Evolutionary conservation across 148 eudicot species (phyloP), one percentile per base, ranked within the genome.

Genomic region (Chenopodium album): DNA sequence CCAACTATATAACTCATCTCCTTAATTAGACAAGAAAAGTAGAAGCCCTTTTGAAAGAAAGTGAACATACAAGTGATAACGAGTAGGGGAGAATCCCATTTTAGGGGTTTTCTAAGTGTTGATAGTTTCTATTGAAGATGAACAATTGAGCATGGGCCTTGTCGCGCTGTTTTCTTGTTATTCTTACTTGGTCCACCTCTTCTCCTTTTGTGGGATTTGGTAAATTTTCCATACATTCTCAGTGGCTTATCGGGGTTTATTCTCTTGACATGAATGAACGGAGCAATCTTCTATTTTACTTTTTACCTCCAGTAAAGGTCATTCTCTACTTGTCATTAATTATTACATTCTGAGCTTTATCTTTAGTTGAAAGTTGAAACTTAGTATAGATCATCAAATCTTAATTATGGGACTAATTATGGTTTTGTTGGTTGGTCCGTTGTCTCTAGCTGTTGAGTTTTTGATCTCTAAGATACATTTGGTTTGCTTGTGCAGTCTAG

Each of bases 401-500:
- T 0, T 5, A 41, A 41, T 41, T 6, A 41, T 41, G 44, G 44
- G 44, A 41, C 17, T 16, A n/a, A 16, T 7, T 32, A 34, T 14
- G 73, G 48, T 7, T 1, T 19, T 37, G 1, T 4, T 17, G 14
- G 75, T 71, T 74, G 63, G 60, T 73, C 63, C 26, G 2, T 31
- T 9, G 67, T 74, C 63, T 19, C 41, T 12, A 12, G 32, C 54
- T 63, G 50, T 76, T 20, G 47, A 23, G 23, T 22, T 16, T 19
- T 70, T 5, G 34, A 5, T 54, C 37, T 59, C 70, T 85, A 76
- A 85, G 46, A 72, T 23, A 66, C 9, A 44, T 77, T 78, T 80
- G 52, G 29, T 85, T 66, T 47, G 44, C 48, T 70, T 80, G 17
- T 90, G 85, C 97, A 94, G 98, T 94, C 98, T 66, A 92, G 98